These are phyloP conservation scores for Paecilomyces fulvus DNA, from an alignment of 2,329 filamentous ascomycete species.

Conservation along the genomic window DNA sequence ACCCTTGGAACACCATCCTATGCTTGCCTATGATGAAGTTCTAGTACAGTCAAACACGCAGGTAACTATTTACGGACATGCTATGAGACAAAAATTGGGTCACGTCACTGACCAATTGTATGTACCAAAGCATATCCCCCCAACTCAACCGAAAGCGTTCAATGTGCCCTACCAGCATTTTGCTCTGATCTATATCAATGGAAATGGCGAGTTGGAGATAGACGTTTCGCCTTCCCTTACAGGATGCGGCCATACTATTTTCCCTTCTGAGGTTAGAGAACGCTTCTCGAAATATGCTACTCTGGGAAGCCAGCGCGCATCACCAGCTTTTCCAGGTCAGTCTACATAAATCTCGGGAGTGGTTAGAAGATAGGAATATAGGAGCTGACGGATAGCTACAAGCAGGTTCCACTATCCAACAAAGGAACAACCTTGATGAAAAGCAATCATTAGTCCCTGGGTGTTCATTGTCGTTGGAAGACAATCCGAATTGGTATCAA, in stretches of 20 bases:
- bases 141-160: slow-evolving; percentile 10
- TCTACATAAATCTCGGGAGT: background rate
- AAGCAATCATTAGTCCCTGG: slow-evolving; percentile 3
- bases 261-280: slow-evolving; percentile 28
- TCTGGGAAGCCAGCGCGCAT: slow-evolving; percentile 10
- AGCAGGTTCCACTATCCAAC: slow-evolving; percentile 1
- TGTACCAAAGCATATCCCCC: slow-evolving; percentile 10
- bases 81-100: background rate
- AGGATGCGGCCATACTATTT: slow-evolving; percentile 23
- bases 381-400: background rate
- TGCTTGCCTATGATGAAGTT: background rate
- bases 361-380: background rate
- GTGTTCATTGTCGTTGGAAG: slow-evolving; percentile 5
- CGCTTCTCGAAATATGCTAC: slow-evolving; percentile 23
- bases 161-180: slow-evolving; percentile 25
- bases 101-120: background rate
- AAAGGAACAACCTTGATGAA: background rate
- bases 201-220: slow-evolving; percentile 22
- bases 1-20: background rate
- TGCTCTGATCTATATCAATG: slow-evolving; percentile 29
- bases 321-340: slow-evolving; percentile 19
- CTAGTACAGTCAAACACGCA: background rate
- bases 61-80: background rate
- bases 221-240: slow-evolving; percentile 25
- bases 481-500: slow-evolving; percentile 16